phyloP scores from a whole-genome alignment of 1,284 basidiomycete genomes.

The Cryptococcus sp. region DNA sequence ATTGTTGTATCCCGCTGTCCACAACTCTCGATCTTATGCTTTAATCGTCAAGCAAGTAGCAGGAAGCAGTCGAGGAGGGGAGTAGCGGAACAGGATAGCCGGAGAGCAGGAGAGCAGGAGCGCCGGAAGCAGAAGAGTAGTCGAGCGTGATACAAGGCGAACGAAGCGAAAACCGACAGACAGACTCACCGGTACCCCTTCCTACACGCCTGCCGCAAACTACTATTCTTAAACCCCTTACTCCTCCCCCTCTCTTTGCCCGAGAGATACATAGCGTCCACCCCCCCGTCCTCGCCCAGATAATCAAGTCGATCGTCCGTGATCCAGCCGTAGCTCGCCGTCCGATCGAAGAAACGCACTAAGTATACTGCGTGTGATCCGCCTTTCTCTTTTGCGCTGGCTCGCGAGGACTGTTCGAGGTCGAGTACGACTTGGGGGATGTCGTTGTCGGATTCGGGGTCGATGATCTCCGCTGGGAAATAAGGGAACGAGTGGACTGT shows the following conservation, averaged over 20 bases:
- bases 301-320: slow-evolving; percentile 58
- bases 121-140: too few species aligned
- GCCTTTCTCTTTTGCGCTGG: slow-evolving; percentile 4
- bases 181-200: slow-evolving; percentile 38
- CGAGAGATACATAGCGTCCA: slow-evolving; percentile 43
- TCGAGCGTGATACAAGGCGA: too few species aligned
- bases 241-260: slow-evolving; percentile 31
- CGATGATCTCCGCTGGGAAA: slow-evolving; percentile 54
- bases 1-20: background rate
- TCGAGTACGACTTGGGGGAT: slow-evolving; percentile 60
- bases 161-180: background rate
- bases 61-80: background rate
- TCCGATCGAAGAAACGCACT: slow-evolving; percentile 69
- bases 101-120: too few species aligned
- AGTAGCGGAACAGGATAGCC: too few species aligned
- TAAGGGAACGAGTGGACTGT: slow-evolving; percentile 45
- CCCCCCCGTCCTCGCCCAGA: slow-evolving; percentile 62
- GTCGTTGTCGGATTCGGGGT: slow-evolving; percentile 54
- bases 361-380: slow-evolving; percentile 54
- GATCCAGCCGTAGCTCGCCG: slow-evolving; percentile 64
- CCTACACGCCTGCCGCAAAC: slow-evolving; percentile 16
- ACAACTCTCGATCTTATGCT: background rate
- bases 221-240: slow-evolving; percentile 26
- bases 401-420: slow-evolving; percentile 48
- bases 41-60: background rate